Evolutionary conservation across 225 moss, liverwort and hornwort species (phyloP), one percentile per base, ranked within the genome.

Genomic region (Bryum argenteum): DNA sequence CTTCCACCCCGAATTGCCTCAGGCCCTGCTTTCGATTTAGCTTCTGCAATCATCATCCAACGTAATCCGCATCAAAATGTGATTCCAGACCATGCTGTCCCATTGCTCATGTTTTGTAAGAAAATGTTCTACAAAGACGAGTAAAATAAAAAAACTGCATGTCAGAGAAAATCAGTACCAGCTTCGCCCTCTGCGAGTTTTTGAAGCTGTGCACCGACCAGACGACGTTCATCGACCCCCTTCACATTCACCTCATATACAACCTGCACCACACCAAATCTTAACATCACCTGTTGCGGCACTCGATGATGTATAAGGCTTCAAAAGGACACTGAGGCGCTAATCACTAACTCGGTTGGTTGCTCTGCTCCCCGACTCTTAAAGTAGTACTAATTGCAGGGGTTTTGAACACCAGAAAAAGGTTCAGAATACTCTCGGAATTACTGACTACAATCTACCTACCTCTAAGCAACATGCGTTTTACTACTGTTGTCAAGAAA

Each of bases 161-260:
- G 61, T 33, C 53, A 58, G 9, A 54, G 44, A 67, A 62, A 50
- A 67, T 62, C 57, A 71, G 63, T 58, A 94, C 97, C 97, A 55
- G 88, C 78, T 80, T 98, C 97, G 65, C 94, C 97, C 74, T 89
- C 89, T 15, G 86, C 89, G 55, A 89, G 86, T 66, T 89, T 89
- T 71, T 94, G 97, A 58, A 98, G 92, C 81, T 98, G 97, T 42
- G 67, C 94, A 26, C 94, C 92, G 10, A 90, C 94, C 58, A 94
- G 82, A 66, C 97, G 97, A 74, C 92, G 90, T 68, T 98, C 97
- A 89, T 98, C 97, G 67, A 94, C 84, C 75, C 97, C 94, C 71
- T 86, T 83, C 63, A 92, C 97, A 89, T 98, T 98, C 52, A 98
- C 90, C 82, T 98, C 97, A 67, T 98, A 98, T 40, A 98, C 86